Evolutionary conservation across 208 protist genomes (phyloP), one percentile per base, ranked within the genome.

Genomic region (Trypanosoma lewisi): DNA sequence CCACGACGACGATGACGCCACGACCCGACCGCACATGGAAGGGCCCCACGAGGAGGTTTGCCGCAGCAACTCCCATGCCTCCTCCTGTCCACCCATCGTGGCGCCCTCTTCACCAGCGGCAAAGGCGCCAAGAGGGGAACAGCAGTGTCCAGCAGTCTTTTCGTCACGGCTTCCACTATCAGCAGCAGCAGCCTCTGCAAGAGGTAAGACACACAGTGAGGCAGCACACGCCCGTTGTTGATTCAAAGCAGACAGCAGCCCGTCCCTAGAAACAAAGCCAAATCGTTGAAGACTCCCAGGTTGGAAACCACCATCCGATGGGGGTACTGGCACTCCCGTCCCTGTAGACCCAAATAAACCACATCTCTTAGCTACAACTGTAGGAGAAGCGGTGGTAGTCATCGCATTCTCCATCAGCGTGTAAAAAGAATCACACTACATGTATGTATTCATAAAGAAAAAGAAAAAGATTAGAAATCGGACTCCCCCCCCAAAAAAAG

Each of bases 21-120:
- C 73, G 47, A 89, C 75, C 4, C 69, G 45, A 16, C 82, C 84
- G 48, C 69, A 82, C 44, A 77, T 70, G 25, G 37, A 34, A 5
- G 70, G 53, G 21, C 63, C 71, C 85, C 87, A 94, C 51, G 70
- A 71, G 19, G 74, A 78, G 4, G 83, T 71, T 48, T 56, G 48
- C 59, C 68, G 69, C 27, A 90, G 73, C 39, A 78, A 57, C 4
- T 45, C 45, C 70, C 19, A 64, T 4, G 63, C 19, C 4, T 44
- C 7, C 3, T 55, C 59, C n/a, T 25, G 4, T 30, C 39, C 51
- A n/a, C 34, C 28, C 4, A 33, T 31, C 8, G 6, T 14, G 11
- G 16, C 39, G 17, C 56, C 25, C 37, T 64, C 36, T 16, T 21
- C 12, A 23, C 4, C 34, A 17, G 57, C n/a, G 8, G 42, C 23